phyloP scores from a whole-genome alignment of 306 rosid genomes.

The Prosopis cineraria region DNA sequence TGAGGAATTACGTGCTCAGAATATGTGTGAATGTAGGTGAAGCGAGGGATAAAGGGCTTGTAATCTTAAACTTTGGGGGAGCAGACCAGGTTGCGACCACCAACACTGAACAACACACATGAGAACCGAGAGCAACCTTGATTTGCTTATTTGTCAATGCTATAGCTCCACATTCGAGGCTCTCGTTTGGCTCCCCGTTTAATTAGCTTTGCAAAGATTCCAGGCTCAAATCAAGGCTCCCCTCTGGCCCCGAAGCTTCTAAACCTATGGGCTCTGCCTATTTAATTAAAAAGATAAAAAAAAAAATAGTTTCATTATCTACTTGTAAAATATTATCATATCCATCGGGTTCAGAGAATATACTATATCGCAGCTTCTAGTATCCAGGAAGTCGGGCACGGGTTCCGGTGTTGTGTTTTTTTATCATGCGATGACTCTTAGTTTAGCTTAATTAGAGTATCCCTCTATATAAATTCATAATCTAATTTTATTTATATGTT shows the following conservation, averaged over 20 bases:
- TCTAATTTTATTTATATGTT: too few relatives aligned
- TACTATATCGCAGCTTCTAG: not conserved
- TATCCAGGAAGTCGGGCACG: not conserved
- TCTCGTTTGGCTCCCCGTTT: not conserved
- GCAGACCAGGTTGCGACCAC: not conserved
- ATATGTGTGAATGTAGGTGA: not conserved
- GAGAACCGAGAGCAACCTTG: not conserved
- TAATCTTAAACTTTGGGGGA: not conserved
- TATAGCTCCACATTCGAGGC: too few relatives aligned
- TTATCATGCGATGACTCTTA: not conserved
- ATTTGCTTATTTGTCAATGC: not conserved
- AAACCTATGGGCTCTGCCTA: conserved; percentile 44
- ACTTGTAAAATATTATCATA: not conserved
- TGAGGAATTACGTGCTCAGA: not conserved
- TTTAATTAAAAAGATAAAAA: conserved; percentile 9
- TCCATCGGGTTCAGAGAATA: not conserved
- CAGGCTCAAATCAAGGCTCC: conserved; percentile 17
- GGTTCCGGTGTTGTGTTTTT: not conserved
- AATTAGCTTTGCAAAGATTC: conserved; percentile 10
- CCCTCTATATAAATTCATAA: too few relatives aligned
- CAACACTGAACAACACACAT: not conserved
- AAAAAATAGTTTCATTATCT: not conserved
- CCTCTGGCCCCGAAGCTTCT: conserved; percentile 58
- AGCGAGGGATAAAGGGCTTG: not conserved
- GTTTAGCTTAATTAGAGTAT: not conserved